Conservation (phyloP, 2,329 filamentous ascomycete species). For the Epichloe bromicola region DNA sequence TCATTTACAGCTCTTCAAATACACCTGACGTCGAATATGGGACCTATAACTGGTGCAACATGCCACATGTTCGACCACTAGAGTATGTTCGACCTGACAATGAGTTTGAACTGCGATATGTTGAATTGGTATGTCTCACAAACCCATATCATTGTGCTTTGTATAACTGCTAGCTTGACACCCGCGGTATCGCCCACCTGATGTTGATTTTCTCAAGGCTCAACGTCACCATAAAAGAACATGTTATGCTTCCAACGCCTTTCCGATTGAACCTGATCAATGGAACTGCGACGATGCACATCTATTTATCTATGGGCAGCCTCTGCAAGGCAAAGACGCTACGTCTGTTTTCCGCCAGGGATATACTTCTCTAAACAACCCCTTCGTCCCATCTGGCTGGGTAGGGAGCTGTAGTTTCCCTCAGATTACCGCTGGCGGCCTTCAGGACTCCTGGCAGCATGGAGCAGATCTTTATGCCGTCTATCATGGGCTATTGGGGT, state of each 20-base stretch:
- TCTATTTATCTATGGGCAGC: conserved; percentile 56
- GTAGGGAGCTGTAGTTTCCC: conserved; percentile 68
- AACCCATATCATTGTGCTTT: no score
- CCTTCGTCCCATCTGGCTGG: conserved; percentile 53
- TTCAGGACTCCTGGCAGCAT: conserved; percentile 64
- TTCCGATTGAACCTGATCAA: conserved; percentile 56
- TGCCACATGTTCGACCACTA: conserved; percentile 61
- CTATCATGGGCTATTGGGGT: conserved; percentile 55
- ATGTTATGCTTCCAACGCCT: conserved; percentile 64
- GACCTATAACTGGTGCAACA: conserved; percentile 73
- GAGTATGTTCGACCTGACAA: conserved; percentile 46
- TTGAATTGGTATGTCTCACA: conserved; percentile 49
- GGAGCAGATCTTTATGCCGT: conserved; percentile 66
- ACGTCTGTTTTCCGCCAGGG: conserved; percentile 53
- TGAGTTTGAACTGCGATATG: conserved; percentile 57
- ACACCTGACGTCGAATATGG: conserved; percentile 45
- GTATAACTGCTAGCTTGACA: no score
- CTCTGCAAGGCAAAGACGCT: conserved; percentile 34
- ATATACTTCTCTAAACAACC: conserved; percentile 49
- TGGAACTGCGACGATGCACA: conserved; percentile 63
- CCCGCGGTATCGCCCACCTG: no score
- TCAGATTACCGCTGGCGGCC: conserved; percentile 59
- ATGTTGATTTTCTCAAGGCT: conserved; percentile 31
- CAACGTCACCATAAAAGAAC: conserved; percentile 80
- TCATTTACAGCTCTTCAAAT: conserved; percentile 56